These are phyloP conservation scores for Apophysomyces trapeziformis DNA, from an alignment of 371 early-diverging fungal species.

Conservation along the genomic window DNA sequence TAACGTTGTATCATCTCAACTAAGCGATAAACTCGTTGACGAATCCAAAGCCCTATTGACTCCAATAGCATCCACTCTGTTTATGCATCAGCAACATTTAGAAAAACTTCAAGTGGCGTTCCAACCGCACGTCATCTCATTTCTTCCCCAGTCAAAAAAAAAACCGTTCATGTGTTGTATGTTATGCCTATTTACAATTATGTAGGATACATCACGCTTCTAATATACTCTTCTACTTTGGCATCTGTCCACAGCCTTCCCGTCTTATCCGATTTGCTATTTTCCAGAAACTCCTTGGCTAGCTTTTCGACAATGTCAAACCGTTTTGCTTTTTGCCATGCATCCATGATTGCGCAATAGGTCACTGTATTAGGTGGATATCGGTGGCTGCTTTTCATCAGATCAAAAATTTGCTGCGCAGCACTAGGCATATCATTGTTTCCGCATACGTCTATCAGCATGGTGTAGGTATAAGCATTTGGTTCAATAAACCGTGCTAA, in stretches of 20 bases:
- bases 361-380: slow-evolving; percentile 46
- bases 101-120: too few relatives aligned
- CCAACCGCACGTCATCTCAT: too few relatives aligned
- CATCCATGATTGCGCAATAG: slow-evolving; percentile 50
- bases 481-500: slow-evolving; percentile 35
- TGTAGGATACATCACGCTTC: not conserved
- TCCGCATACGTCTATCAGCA: slow-evolving; percentile 42
- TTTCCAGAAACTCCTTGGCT: slow-evolving; percentile 29
- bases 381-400: slow-evolving; percentile 37
- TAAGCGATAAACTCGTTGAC: too few relatives aligned
- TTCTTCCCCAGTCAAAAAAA: too few relatives aligned
- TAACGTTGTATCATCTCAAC: too few relatives aligned
- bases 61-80: too few relatives aligned
- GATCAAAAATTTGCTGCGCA: slow-evolving; percentile 47
- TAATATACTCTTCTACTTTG: slow-evolving; percentile 23
- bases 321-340: slow-evolving; percentile 42
- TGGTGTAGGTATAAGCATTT: slow-evolving; percentile 49
- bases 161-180: not conserved
- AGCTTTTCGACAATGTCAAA: slow-evolving; percentile 36
- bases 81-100: too few relatives aligned
- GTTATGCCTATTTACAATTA: not conserved
- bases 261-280: slow-evolving; percentile 26
- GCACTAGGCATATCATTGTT: slow-evolving; percentile 35
- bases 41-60: too few relatives aligned
- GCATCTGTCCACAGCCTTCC: slow-evolving; percentile 42